Base-by-base conservation (phyloP, 2,329 filamentous ascomycete species). In the Penicillium sp. region DNA sequence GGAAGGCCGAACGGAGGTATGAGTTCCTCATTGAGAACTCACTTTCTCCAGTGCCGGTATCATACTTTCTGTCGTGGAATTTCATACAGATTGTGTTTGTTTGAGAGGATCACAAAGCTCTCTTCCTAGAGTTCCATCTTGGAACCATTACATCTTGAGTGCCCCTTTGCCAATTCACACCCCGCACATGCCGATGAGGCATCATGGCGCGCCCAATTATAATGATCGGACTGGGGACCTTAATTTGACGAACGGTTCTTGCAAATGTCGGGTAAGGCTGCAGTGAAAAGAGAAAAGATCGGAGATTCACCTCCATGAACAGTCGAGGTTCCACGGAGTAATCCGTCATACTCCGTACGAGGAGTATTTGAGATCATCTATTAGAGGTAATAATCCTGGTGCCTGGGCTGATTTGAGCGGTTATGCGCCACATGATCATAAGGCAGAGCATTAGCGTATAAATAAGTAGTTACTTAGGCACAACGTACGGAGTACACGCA, bases 401-500 rank as follows among this genome's bases (percentile, higher is more conserved):
- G 57, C 57, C 57, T 59, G 30, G 7, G 18, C 16, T 2, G 16
- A 14, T 14, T 16, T 11, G 7, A 27, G 32, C n/a, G 9, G 34
- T 18, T 18, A 46, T 59, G 47, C 57, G 55, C 57, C 57, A 58
- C 57, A 51, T 11, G 2, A 32, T 48, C 46, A 30, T 32, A 29
- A 42, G 42, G 44, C 43, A 47, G 30, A 38, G 6, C 2, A 27
- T 4, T 41, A 53, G 32, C 14, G 30, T 30, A 29, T 3, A 23
- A 27, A 36, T 14, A 16, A 18, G 30, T 23, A 1, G 29, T 14
- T n/a, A 14, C 18, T 19, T 29, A 7, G 29, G 11, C 11, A 14
- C 7, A 30, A 27, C 18, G 16, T 30, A n/a, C n/a, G n/a, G n/a
- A n/a, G n/a, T n/a, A n/a, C n/a, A n/a, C n/a, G n/a, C n/a, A 47